A percentile compares a stretch with the other conserved stretches of the same genome.
These are phyloP conservation scores for Lasiosphaeriaceae sp. DNA, from an alignment of 495 filamentous ascomycete species.

Conservation along the genomic window DNA sequence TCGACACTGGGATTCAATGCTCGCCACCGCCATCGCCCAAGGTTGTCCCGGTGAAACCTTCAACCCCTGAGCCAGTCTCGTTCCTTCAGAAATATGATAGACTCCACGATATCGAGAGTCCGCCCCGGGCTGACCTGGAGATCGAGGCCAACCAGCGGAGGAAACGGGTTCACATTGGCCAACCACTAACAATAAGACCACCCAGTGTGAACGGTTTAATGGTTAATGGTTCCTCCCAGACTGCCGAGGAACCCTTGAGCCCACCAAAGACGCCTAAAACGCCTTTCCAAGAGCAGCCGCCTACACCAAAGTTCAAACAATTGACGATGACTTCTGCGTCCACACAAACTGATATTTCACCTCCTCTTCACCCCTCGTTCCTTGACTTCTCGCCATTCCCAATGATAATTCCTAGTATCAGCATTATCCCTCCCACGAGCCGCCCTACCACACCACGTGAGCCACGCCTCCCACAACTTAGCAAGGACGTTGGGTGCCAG, in stretches of 20 bases:
- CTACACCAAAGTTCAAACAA: constrained; percentile 23
- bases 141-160: constrained; percentile 68
- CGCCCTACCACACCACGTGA: constrained; percentile 51
- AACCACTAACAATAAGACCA: constrained; percentile 38
- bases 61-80: constrained; percentile 35
- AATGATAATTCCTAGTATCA: constrained; percentile 55
- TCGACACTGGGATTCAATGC: constrained; percentile 74
- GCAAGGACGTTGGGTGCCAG: constrained; percentile 55
- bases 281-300: constrained; percentile 31
- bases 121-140: constrained; percentile 48
- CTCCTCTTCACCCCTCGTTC: constrained; percentile 26
- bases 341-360: constrained; percentile 61
- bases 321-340: constrained; percentile 44
- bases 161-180: constrained; percentile 54
- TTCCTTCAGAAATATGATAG: constrained; percentile 30
- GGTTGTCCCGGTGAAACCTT: constrained; percentile 35
- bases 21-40: constrained; percentile 76
- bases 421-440: constrained; percentile 55
- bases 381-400: constrained; percentile 34
- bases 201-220: constrained; percentile 40
- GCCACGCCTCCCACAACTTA: constrained; percentile 49
- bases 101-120: constrained; percentile 35
- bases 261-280: constrained; percentile 64
- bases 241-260: constrained; percentile 60
- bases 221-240: constrained; percentile 72